Evolutionary conservation across 306 rosid species (phyloP).

Genomic region (Malus orientalis): DNA sequence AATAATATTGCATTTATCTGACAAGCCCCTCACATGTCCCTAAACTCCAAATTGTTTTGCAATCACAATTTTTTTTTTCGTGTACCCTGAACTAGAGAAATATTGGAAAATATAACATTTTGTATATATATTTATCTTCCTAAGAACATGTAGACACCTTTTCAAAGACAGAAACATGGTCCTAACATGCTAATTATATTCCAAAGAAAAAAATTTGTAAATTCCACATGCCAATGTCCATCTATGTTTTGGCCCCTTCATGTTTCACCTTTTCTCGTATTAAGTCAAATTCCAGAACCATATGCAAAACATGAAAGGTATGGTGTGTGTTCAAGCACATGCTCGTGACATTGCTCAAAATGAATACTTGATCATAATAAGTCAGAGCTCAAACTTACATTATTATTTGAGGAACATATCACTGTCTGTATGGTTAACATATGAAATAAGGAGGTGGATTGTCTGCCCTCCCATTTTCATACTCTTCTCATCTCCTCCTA

Average conservation of each 20-base stretch:
- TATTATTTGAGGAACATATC: accelerated
- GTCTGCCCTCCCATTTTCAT: too few species aligned
- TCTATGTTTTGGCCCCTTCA: background rate
- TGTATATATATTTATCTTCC: background rate
- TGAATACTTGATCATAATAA: background rate
- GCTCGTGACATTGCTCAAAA: background rate
- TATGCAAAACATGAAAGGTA: background rate
- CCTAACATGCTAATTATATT: background rate
- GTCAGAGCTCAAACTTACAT: background rate
- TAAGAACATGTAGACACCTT: background rate
- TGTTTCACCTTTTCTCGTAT: background rate
- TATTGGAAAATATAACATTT: too few species aligned
- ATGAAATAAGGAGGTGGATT: too few species aligned
- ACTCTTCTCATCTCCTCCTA: too few species aligned
- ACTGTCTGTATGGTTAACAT: too few species aligned
- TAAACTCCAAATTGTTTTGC: too few species aligned
- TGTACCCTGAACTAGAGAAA: too few species aligned
- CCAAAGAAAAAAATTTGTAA: background rate
- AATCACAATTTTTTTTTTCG: too few species aligned
- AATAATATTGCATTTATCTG: too few species aligned
- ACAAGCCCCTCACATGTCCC: too few species aligned
- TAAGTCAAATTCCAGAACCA: background rate
- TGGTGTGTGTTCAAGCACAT: background rate
- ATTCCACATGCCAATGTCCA: background rate
- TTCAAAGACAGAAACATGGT: background rate